Evolutionary conservation across 345 rosid genomes (phyloP).

Genomic region (Euphorbia lathyris): DNA sequence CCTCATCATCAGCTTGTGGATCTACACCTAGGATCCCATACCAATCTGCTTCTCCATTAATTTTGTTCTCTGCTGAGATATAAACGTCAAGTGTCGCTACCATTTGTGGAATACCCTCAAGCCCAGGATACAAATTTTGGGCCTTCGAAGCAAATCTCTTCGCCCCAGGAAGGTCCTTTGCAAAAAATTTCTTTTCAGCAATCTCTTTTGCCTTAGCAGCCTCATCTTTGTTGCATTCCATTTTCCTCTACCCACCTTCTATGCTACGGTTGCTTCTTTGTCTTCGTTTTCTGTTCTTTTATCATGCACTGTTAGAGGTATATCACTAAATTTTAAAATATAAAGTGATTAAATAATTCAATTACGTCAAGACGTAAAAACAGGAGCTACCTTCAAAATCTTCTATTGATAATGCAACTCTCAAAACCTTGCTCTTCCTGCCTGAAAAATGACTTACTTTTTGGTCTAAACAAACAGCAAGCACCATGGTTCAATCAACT

Average conservation of each 20-base stretch:
- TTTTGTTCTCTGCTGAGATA: slow-evolving; percentile 56
- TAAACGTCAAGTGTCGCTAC: slow-evolving; percentile 59
- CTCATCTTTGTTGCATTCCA: slow-evolving; percentile 96
- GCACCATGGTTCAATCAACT: background rate
- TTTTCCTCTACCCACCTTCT: slow-evolving; percentile 16
- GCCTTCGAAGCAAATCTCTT: slow-evolving; percentile 75
- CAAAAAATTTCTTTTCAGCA: slow-evolving; percentile 72
- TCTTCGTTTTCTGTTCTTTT: background rate
- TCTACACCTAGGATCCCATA: slow-evolving; percentile 63
- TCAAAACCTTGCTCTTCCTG: background rate
- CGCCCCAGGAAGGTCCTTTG: slow-evolving; percentile 69
- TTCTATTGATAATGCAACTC: background rate
- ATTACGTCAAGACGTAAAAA: background rate
- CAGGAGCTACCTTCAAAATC: background rate
- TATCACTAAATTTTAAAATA: background rate
- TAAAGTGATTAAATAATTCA: background rate
- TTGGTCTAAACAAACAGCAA: background rate
- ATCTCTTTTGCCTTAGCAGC: slow-evolving; percentile 81
- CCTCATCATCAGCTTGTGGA: slow-evolving; percentile 62
- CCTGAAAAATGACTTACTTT: background rate
- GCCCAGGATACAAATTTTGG: slow-evolving; percentile 63
- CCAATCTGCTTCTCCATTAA: slow-evolving; percentile 74
- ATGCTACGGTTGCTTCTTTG: background rate
- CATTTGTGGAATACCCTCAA: slow-evolving; percentile 66
- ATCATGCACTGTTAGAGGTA: background rate